Evolutionary conservation across 129 eudicot genomes (phyloP).

Genomic region (Arctium lappa): DNA sequence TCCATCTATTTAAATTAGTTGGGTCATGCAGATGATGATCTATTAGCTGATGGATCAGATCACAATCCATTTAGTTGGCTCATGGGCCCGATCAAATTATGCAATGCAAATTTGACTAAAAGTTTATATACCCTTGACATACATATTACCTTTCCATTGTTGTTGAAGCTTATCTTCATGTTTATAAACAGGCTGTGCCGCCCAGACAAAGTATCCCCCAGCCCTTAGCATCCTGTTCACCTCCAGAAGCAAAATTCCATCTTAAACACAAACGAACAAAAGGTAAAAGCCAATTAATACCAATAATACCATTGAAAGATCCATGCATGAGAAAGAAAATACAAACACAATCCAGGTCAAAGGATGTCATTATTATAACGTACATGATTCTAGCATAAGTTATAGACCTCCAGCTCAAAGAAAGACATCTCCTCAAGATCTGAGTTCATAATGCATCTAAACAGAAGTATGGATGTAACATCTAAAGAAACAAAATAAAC

Average conservation of each 20-base stretch:
- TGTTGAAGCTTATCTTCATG: slow-evolving; percentile 59
- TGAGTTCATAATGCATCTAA: not conserved
- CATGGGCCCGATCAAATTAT: not conserved
- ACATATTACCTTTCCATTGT: slow-evolving; percentile 65
- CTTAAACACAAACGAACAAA: slow-evolving; percentile 39
- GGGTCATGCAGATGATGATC: not conserved
- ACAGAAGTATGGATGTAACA: not conserved
- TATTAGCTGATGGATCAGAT: too few species aligned
- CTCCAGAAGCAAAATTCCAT: slow-evolving; percentile 91
- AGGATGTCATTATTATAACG: too few species aligned
- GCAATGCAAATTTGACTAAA: not conserved
- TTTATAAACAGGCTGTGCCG: slow-evolving; percentile 77
- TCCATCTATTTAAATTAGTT: not conserved
- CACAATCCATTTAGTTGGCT: not conserved
- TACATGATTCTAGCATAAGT: not conserved
- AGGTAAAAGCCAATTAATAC: slow-evolving; percentile 12
- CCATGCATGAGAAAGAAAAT: not conserved
- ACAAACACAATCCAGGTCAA: too few species aligned
- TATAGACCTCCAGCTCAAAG: not conserved
- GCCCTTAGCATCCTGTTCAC: slow-evolving; percentile 83
- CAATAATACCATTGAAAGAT: slow-evolving; percentile 8
- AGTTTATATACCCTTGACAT: not conserved
- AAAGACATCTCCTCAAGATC: slow-evolving; percentile 4
- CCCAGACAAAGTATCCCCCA: slow-evolving; percentile 89
- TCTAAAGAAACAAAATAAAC: not conserved